Evolutionary conservation across 768 basidiomycete genomes (phyloP).

Genomic region (Collybiopsis luxurians): DNA sequence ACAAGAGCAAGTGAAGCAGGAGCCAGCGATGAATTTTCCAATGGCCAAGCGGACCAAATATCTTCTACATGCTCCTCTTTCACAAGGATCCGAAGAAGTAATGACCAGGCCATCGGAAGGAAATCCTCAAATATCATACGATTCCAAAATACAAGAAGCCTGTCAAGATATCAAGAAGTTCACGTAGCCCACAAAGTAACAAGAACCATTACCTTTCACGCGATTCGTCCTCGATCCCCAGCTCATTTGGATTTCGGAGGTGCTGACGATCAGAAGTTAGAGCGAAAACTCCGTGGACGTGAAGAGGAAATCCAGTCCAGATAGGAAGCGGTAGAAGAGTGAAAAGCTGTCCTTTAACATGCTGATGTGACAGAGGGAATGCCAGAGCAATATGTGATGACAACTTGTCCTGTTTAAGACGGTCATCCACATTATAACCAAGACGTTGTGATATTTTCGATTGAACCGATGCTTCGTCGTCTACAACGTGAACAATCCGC

Average conservation of each 20-base stretch:
- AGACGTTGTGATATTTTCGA: constrained; percentile 8
- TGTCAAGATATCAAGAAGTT: not conserved
- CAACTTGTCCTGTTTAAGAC: constrained; percentile 25
- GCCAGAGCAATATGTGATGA: constrained; percentile 25
- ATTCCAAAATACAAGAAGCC: constrained; percentile 21
- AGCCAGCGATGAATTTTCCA: not conserved
- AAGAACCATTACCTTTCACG: constrained; percentile 18
- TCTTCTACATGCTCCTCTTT: constrained; percentile 9
- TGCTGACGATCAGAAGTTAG: constrained; percentile 27
- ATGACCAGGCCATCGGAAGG: constrained; percentile 13
- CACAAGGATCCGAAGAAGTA: constrained; percentile 13
- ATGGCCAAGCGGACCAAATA: constrained; percentile 21
- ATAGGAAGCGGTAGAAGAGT: constrained; percentile 32
- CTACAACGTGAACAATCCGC: constrained; percentile 18
- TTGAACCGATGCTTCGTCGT: constrained; percentile 11
- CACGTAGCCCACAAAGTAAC: not conserved
- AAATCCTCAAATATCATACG: constrained; percentile 17
- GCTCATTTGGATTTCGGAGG: constrained; percentile 27
- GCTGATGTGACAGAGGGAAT: constrained; percentile 9
- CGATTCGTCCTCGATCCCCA: constrained; percentile 14
- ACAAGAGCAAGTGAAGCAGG: constrained; percentile 11
- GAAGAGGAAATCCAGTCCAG: constrained; percentile 25
- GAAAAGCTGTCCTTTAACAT: constrained; percentile 24
- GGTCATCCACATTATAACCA: constrained; percentile 14
- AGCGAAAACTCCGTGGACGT: constrained; percentile 29